Evolutionary conservation across 2,329 filamentous ascomycete genomes (phyloP), one percentile per base, ranked within the genome.

Genomic region (Colletotrichum chrysophilum): DNA sequence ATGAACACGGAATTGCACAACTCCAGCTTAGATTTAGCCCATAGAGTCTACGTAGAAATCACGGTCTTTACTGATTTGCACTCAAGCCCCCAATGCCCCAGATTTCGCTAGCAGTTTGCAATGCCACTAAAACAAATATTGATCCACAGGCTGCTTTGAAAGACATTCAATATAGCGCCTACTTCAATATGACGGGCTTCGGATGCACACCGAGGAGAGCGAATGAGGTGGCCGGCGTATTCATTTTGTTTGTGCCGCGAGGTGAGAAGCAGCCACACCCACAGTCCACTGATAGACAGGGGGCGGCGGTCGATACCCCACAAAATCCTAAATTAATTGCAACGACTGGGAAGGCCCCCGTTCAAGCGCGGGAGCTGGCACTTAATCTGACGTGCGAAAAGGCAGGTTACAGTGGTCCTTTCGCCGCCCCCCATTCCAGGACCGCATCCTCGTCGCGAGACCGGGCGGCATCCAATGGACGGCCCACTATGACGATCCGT

Each of bases 31-130:
- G 62, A 75, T 55, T 60, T 64, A 67, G 69, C 55, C 38, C 61
- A 61, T 71, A 66, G 55, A 30, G 30, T 62, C 58, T 36, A 62
- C n/a, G n/a, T 71, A 24, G 43, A 9, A 75, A 71, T 67, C 62
- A 75, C 69, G 32, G 61, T 75, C 72, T 62, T 75, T 72, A 64
- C 55, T 72, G 71, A 56, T 62, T 71, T 74, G 66, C 67, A 71
- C 32, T 24, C 10, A 13, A 52, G 30, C 55, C 26, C n/a, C 3
- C 28, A 18, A 16, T 60, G 60, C 65, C 28, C 55, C 38, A 13
- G n/a, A 16, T 43, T 62, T 16, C 32, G 62, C 64, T 30, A 14
- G 14, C 30, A 52, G 6, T 52, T 36, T 36, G n/a, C 58, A 24
- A 14, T n/a, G 10, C 16, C n/a, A 32, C 28, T 62, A 62, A 34